These are phyloP conservation scores for Tuber microsphaerosporum DNA, from an alignment of 495 filamentous ascomycete species.

Conservation along the genomic window DNA sequence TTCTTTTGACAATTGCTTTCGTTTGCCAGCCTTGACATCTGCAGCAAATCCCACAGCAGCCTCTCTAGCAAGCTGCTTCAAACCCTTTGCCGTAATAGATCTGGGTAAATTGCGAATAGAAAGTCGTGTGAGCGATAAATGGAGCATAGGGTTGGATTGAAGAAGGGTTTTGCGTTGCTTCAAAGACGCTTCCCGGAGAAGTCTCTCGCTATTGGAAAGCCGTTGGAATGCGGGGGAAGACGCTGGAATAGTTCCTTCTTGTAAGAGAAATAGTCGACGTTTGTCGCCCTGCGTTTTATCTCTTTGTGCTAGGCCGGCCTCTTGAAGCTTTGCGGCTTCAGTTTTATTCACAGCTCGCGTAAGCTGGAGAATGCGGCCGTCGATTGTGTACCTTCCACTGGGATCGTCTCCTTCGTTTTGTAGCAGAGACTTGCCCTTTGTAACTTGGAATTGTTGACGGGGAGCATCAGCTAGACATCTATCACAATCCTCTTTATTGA, in stretches of 20 bases:
- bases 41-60: slow-evolving; percentile 88
- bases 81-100: slow-evolving; percentile 72
- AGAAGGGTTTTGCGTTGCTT: slow-evolving; percentile 85
- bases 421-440: slow-evolving; percentile 67
- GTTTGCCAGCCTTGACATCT: slow-evolving; percentile 68
- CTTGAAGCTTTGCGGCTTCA: slow-evolving; percentile 66
- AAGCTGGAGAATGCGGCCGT: slow-evolving; percentile 78
- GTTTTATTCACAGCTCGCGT: slow-evolving; percentile 73
- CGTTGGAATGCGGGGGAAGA: slow-evolving; percentile 65
- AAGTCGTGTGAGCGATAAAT: slow-evolving; percentile 86
- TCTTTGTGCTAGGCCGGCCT: slow-evolving; percentile 57
- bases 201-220: slow-evolving; percentile 71
- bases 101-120: slow-evolving; percentile 87
- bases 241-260: slow-evolving; percentile 70
- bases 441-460: slow-evolving; percentile 44
- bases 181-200: slow-evolving; percentile 77
- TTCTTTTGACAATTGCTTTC: slow-evolving; percentile 75
- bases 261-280: slow-evolving; percentile 80
- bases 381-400: slow-evolving; percentile 75
- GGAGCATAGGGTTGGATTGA: slow-evolving; percentile 78
- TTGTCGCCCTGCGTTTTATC: slow-evolving; percentile 76
- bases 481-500: slow-evolving; percentile 62
- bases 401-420: slow-evolving; percentile 72
- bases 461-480: slow-evolving; percentile 69
- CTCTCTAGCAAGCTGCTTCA: slow-evolving; percentile 83